Evolutionary conservation across 2,329 filamentous ascomycete genomes (phyloP), one percentile per base, ranked within the genome.

Genomic region (Cadophora luteo-olivacea): DNA sequence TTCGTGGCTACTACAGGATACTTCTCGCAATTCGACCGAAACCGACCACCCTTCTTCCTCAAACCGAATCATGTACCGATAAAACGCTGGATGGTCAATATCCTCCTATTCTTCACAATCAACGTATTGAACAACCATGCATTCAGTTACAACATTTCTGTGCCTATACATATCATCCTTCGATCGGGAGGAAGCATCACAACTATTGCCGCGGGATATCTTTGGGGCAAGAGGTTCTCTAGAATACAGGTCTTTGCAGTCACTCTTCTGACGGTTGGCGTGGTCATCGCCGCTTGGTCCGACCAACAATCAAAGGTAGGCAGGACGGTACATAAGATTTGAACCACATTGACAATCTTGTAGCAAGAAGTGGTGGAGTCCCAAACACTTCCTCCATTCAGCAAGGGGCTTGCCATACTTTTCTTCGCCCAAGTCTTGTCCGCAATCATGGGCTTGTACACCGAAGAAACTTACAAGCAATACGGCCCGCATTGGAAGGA

Each of bases 81-180:
- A 65, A 85, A 86, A 60, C 91, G 93, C 78, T 98, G 96, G 94
- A 78, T 92, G 61, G 84, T 95, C 76, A 97, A 97, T 78, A 97
- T 97, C 52, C 83, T 91, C 4, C 87, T 97, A 74, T 98, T 98
- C 81, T 96, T 97, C 79, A 87, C 87, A 70, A 96, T 99, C 81
- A 99, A 98, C 76, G 89, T 98, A 68, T 82, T 99, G 77, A 99
- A 99, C 82, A 99, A 99, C 76, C 95, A 95, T 84, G 96, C 95
- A 7, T 99, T 99, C 80, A 94, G 93, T 71, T 99, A 97, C 82
- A 90, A 94, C 75, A 98, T 99, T 67, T 97, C 94, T 7, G 93
- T 99, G 0, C 96, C 96, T 1, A 89, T 99, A 61, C 96, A 99
- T 78, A 99, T 99, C 75, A 98, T 99, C 73, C 84, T 99, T 36